phyloP scores from a whole-genome alignment of 305 asterid species.

The Rubia tinctorum region DNA sequence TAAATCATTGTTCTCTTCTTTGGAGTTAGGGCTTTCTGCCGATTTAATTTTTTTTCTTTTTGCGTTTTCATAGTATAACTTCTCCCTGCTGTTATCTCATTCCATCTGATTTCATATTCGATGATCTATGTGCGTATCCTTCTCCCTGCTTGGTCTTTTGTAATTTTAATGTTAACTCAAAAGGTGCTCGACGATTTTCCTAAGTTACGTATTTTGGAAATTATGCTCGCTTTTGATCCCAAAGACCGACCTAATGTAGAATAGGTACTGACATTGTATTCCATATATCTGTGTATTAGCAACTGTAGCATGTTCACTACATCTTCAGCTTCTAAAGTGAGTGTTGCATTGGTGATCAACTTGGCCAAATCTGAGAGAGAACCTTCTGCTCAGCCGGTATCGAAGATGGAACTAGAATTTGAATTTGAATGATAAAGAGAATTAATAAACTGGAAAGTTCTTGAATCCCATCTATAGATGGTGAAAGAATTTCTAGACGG shows the following conservation, averaged over 20 bases:
- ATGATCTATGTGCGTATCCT: too few species aligned
- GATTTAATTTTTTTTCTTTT: too few species aligned
- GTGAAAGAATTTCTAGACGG: constrained; percentile 89
- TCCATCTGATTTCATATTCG: too few species aligned
- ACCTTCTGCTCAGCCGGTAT: constrained; percentile 93
- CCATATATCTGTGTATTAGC: background rate
- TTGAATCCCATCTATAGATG: constrained; percentile 95
- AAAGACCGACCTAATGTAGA: constrained; percentile 92
- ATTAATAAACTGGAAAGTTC: constrained; percentile 80
- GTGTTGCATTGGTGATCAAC: constrained; percentile 32
- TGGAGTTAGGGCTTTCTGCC: too few species aligned
- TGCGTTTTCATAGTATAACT: too few species aligned
- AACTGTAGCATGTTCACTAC: constrained; percentile 3
- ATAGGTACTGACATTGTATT: constrained; percentile 42
- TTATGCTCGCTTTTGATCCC: constrained; percentile 96
- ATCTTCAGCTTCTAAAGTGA: constrained; percentile 24
- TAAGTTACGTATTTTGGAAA: too few species aligned
- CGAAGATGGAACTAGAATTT: constrained; percentile 96
- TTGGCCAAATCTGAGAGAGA: constrained; percentile 98
- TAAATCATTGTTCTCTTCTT: too few species aligned
- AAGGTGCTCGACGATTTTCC: too few species aligned
- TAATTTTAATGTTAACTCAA: too few species aligned
- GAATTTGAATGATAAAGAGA: constrained; percentile 97
- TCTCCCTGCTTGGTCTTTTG: too few species aligned
- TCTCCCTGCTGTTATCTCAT: too few species aligned